Evolutionary conservation across 768 basidiomycete genomes (phyloP).

Genomic region (Tubosaeta brunneosetosa): DNA sequence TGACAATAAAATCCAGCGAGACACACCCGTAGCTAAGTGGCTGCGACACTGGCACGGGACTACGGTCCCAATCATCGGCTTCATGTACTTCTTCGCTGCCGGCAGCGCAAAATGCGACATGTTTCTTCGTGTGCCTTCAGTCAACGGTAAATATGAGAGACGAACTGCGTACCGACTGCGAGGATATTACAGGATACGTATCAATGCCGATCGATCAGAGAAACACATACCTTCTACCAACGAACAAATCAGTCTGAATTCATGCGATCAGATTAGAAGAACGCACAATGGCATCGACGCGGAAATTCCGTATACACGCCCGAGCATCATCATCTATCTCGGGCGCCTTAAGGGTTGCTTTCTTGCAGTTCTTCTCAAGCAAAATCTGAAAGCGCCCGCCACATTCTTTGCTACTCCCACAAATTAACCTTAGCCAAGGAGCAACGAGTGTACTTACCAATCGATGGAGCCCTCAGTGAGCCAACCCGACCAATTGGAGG

Average conservation of each 20-base stretch:
- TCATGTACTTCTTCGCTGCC: conserved; percentile 54
- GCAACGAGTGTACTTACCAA: conserved; percentile 11
- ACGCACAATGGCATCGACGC: conserved; percentile 19
- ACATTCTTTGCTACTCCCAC: conserved; percentile 9
- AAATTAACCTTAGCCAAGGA: background rate
- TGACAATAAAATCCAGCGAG: background rate
- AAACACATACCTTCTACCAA: conserved; percentile 16
- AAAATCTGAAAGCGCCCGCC: conserved; percentile 23
- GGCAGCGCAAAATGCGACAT: conserved; percentile 56
- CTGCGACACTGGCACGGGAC: conserved; percentile 59
- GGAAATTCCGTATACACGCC: conserved; percentile 24
- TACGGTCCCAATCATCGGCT: conserved; percentile 80
- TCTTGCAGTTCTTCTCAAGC: conserved; percentile 15
- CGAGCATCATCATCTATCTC: conserved; percentile 16
- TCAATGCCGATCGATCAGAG: background rate
- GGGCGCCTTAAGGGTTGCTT: background rate
- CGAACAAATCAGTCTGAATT: background rate
- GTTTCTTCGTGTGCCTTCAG: conserved; percentile 35
- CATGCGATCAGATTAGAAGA: background rate
- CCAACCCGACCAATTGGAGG: conserved; percentile 15
- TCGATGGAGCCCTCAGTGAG: conserved; percentile 22
- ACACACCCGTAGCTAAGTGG: conserved; percentile 67
- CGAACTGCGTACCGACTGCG: conserved; percentile 10
- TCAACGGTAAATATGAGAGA: background rate
- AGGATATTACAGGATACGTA: background rate